These are phyloP conservation scores for Dichomitus squalens DNA, from an alignment of 1,284 basidiomycete genomes.

Conservation along the genomic window DNA sequence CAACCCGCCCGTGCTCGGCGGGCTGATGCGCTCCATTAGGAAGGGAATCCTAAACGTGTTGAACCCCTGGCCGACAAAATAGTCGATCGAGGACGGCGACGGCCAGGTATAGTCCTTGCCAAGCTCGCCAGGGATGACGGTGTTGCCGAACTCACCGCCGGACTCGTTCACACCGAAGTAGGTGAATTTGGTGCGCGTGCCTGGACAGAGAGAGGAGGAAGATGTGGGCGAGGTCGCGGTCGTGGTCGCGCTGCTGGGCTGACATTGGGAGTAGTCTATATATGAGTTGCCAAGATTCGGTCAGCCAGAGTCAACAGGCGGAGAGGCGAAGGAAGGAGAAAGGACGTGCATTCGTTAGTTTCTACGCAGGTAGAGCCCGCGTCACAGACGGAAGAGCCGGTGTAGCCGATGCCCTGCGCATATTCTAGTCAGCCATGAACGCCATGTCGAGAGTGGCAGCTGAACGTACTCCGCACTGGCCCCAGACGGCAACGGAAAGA, in stretches of 20 bases:
- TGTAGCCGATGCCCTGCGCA: conserved; percentile 29
- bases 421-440: not conserved
- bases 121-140: conserved; percentile 47
- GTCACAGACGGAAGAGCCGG: conserved; percentile 33
- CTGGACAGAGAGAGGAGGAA: conserved; percentile 35
- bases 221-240: conserved; percentile 14
- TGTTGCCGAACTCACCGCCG: conserved; percentile 58
- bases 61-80: conserved; percentile 57
- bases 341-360: conserved; percentile 29
- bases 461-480: conserved; percentile 34
- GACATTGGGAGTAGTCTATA: conserved; percentile 35
- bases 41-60: conserved; percentile 68
- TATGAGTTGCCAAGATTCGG: not conserved
- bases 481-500: conserved; percentile 33
- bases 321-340: not conserved
- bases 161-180: conserved; percentile 67
- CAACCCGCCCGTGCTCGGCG: conserved; percentile 50
- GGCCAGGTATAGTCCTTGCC: conserved; percentile 54
- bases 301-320: not conserved
- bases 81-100: conserved; percentile 48
- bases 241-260: conserved; percentile 21
- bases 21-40: conserved; percentile 57
- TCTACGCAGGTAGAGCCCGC: conserved; percentile 28
- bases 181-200: conserved; percentile 55
- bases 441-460: not conserved